Evolutionary conservation across 352 stramenopile genomes (phyloP).

Genomic region (Pythium utonaiense): DNA sequence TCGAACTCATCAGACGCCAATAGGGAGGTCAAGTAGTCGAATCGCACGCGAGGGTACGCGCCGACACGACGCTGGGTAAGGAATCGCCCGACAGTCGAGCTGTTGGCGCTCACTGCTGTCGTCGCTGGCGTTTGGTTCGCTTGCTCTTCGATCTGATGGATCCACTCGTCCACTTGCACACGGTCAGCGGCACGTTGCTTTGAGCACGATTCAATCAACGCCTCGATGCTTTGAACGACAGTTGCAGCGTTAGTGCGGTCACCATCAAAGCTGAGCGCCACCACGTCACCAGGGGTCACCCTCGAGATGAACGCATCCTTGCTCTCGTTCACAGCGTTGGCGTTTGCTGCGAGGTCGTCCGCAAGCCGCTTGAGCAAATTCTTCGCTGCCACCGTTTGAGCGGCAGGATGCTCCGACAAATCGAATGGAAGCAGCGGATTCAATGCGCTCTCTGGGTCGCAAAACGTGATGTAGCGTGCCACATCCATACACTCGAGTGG

Average conservation of each 20-base stretch:
- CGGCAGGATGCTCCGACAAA: conserved; percentile 82
- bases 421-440: conserved; percentile 88
- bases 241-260: conserved; percentile 3
- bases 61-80: conserved; percentile 55
- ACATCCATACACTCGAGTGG: conserved; percentile 70
- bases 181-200: conserved; percentile 51
- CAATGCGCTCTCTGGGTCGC: conserved; percentile 55
- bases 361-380: conserved; percentile 90
- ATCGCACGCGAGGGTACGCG: conserved; percentile 55
- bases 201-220: conserved; percentile 51
- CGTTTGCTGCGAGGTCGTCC: conserved; percentile 90
- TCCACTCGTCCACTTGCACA: conserved; percentile 43
- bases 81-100: conserved; percentile 44
- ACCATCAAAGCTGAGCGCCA: conserved; percentile 13
- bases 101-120: background rate
- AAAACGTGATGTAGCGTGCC: conserved; percentile 68
- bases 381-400: conserved; percentile 92
- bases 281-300: conserved; percentile 50
- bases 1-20: conserved; percentile 61
- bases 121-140: conserved; percentile 46
- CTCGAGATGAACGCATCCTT: conserved; percentile 73
- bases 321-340: conserved; percentile 60
- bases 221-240: conserved; percentile 33
- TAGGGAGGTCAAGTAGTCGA: conserved; percentile 78
- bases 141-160: conserved; percentile 42